A percentile compares a stretch with the other conserved stretches of the same genome.
These are phyloP conservation scores for Rhododendron kiyosumense DNA, from an alignment of 148 eudicot genomes.

Conservation along the genomic window DNA sequence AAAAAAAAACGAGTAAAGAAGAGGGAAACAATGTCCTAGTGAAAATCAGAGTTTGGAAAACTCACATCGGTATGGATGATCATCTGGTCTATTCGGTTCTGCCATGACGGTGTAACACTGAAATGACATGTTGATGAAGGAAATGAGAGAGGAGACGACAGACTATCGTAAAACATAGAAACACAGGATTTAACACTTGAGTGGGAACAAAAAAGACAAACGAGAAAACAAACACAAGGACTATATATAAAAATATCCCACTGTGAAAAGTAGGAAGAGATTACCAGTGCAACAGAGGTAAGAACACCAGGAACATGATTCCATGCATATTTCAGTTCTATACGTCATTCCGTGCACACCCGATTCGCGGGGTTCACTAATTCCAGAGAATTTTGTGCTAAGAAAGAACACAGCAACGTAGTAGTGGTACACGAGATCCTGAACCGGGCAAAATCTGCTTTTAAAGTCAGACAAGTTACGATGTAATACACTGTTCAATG, in stretches of 20 bases:
- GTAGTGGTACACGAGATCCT: background rate
- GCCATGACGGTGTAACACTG: background rate
- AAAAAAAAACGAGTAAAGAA: background rate
- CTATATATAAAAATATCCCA: too few species aligned
- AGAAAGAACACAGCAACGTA: background rate
- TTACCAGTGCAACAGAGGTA: background rate
- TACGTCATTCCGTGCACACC: background rate
- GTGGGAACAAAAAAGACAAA: background rate
- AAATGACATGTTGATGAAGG: background rate
- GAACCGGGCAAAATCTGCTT: background rate
- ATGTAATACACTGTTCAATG: background rate
- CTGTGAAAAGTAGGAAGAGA: background rate
- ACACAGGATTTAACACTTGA: background rate
- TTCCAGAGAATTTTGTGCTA: background rate
- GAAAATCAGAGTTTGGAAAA: too few species aligned
- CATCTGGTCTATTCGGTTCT: background rate
- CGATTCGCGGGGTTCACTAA: background rate
- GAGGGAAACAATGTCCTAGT: background rate
- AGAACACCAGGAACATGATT: background rate
- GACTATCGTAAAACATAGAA: background rate
- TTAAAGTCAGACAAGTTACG: background rate
- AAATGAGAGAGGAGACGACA: background rate
- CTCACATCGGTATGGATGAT: background rate
- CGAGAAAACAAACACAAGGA: background rate
- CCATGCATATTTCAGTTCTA: background rate